Evolutionary conservation across 495 filamentous ascomycete genomes (phyloP), one percentile per base, ranked within the genome.

Genomic region (Sabuloglossum arenarium): DNA sequence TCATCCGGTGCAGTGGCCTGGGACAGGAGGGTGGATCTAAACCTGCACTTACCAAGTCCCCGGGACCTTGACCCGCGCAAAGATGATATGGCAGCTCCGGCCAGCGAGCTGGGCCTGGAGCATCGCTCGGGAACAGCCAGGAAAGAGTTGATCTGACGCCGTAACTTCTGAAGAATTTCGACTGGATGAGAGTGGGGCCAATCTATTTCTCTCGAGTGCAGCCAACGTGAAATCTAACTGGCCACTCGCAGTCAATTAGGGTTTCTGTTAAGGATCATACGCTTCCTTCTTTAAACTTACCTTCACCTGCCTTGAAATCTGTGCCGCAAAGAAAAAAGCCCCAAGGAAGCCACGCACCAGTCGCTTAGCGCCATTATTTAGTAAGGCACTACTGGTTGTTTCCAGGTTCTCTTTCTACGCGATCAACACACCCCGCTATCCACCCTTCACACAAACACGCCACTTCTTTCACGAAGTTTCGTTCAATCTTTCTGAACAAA

Each of bases 331-430:
- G 45, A 19, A 51, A 29, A 29, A 11, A n/a, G n/a, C n/a, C 4
- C 47, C 47, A n/a, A 27, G n/a, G 14, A 27, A 30, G 24, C 47
- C 47, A 16, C n/a, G 39, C 16, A 28, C 1, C 24, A 12, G 47
- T 51, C 47, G 47, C 47, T 51, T 51, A 49, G 45, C 45, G 21
- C n/a, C 45, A 49, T 25, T 49, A 51, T 51, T 51, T 51, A 27
- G 47, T 51, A 30, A 27, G 28, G 47, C 47, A 27, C 24, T n/a
- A n/a, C n/a, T n/a, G n/a, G n/a, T 47, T 47, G 5, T n/a, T 27
- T 47, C 19, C 45, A 39, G 34, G 34, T 39, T 39, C 34, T 43
- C 39, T 43, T 43, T 37, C 34, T 43, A 43, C 39, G 39, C 39
- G 39, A 27, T 30, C 24, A 27, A 51, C 47, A 39, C 34, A 51